Evolutionary conservation across 306 rosid genomes (phyloP).

Genomic region (Arachis stenosperma): DNA sequence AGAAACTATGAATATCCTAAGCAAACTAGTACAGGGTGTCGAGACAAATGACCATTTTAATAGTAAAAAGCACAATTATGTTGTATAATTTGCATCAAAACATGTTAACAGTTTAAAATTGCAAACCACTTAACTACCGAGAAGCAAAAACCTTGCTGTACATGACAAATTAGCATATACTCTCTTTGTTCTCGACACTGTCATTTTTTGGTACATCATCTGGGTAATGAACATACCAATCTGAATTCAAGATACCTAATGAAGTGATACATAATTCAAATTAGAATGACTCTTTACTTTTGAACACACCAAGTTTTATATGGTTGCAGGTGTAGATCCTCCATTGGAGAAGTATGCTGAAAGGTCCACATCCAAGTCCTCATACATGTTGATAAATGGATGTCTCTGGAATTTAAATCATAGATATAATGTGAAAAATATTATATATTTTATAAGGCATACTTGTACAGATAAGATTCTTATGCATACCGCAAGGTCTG

Average conservation of each 20-base stretch:
- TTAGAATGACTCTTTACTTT: background rate
- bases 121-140: slow-evolving; percentile 18
- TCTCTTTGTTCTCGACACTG: background rate
- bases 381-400: slow-evolving; percentile 73
- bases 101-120: slow-evolving; percentile 9
- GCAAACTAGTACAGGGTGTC: slow-evolving; percentile 7
- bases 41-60: background rate
- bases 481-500: slow-evolving; percentile 71
- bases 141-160: slow-evolving; percentile 5
- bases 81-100: slow-evolving; percentile 23
- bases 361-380: slow-evolving; percentile 73
- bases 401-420: slow-evolving; percentile 62
- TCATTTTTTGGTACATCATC: no score
- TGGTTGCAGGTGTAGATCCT: slow-evolving; percentile 82
- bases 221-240: background rate
- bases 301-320: slow-evolving; percentile 54
- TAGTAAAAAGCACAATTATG: slow-evolving; percentile 15
- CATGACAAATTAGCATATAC: background rate
- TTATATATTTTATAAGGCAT: slow-evolving; percentile 18
- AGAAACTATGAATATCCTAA: slow-evolving; percentile 16
- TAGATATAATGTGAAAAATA: slow-evolving; percentile 40
- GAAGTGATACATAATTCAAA: slow-evolving; percentile 8
- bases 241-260: background rate
- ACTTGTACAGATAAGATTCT: slow-evolving; percentile 27
- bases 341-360: slow-evolving; percentile 75